These are phyloP conservation scores for Metarhizium album DNA, from an alignment of 2,329 filamentous ascomycete genomes.

Conservation along the genomic window DNA sequence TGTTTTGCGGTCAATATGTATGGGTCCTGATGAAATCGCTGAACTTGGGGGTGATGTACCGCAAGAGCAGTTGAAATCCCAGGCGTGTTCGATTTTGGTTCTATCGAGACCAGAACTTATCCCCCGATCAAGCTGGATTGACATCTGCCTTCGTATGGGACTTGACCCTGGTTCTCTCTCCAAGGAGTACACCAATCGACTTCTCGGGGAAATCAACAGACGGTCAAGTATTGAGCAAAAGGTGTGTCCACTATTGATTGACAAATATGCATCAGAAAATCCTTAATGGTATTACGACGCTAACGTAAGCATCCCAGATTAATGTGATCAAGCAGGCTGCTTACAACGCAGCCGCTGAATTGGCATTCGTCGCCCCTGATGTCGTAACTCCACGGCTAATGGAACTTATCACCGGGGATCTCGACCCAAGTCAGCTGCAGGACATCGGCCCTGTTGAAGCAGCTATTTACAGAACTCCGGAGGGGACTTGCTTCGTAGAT, in stretches of 20 bases:
- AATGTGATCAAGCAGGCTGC: slow-evolving; percentile 53
- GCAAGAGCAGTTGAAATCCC: slow-evolving; percentile 45
- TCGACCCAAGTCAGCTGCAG: slow-evolving; percentile 58
- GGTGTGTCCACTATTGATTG: slow-evolving; percentile 27
- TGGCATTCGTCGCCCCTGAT: slow-evolving; percentile 88
- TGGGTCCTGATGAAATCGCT: slow-evolving; percentile 39
- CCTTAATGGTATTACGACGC: slow-evolving; percentile 11
- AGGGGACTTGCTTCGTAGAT: slow-evolving; percentile 81
- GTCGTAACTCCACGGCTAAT: slow-evolving; percentile 67
- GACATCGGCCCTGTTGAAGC: slow-evolving; percentile 77
- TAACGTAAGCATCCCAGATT: slow-evolving; percentile 15
- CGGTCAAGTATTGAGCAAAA: slow-evolving; percentile 39
- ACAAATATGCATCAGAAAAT: background rate
- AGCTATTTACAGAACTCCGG: slow-evolving; percentile 83
- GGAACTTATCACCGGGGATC: slow-evolving; percentile 60
- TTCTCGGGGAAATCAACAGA: slow-evolving; percentile 56
- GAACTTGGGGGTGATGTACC: slow-evolving; percentile 32
- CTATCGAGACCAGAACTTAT: slow-evolving; percentile 70
- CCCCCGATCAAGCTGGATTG: slow-evolving; percentile 76
- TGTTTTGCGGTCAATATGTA: slow-evolving; percentile 52
- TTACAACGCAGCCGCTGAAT: slow-evolving; percentile 74
- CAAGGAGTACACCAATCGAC: slow-evolving; percentile 46
- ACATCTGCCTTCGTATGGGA: slow-evolving; percentile 67
- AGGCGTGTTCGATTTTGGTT: slow-evolving; percentile 68
- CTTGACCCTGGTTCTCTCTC: slow-evolving; percentile 76